Conservation (phyloP, 352 stramenopile genomes). For the Aphanomyces stellatus region DNA sequence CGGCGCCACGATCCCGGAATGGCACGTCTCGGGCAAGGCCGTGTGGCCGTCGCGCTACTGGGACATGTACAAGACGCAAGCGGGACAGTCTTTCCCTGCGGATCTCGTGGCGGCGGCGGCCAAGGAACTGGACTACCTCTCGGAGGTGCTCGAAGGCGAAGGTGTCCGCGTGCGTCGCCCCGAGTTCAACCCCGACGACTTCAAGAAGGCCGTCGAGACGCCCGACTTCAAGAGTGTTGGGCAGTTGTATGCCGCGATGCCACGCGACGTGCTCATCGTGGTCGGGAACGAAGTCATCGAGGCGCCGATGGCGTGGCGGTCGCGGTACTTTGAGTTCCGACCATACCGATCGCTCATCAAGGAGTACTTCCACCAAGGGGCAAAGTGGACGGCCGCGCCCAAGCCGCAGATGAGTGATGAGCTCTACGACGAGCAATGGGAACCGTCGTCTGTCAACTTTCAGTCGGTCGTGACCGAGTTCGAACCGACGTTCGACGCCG, state of each 20-base stretch:
- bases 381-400: slow-evolving; percentile 81
- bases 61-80: slow-evolving; percentile 86
- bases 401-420: slow-evolving; percentile 88
- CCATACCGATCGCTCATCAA: slow-evolving; percentile 85
- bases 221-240: slow-evolving; percentile 79
- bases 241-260: slow-evolving; percentile 85
- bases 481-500: slow-evolving; percentile 82
- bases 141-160: slow-evolving; percentile 72
- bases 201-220: slow-evolving; percentile 65
- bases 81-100: slow-evolving; percentile 63
- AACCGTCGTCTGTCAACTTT: slow-evolving; percentile 65
- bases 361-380: slow-evolving; percentile 83
- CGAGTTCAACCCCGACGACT: slow-evolving; percentile 53
- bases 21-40: slow-evolving; percentile 83
- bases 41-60: slow-evolving; percentile 85
- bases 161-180: slow-evolving; percentile 77
- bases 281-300: slow-evolving; percentile 88
- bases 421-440: slow-evolving; percentile 83
- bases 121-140: slow-evolving; percentile 82
- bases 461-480: slow-evolving; percentile 86
- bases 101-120: slow-evolving; percentile 63
- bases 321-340: slow-evolving; percentile 85
- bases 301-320: slow-evolving; percentile 85
- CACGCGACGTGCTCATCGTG: slow-evolving; percentile 81
- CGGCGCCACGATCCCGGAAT: slow-evolving; percentile 86